Conservation (phyloP, 257 asterid species). For the Solanum phureja region DNA sequence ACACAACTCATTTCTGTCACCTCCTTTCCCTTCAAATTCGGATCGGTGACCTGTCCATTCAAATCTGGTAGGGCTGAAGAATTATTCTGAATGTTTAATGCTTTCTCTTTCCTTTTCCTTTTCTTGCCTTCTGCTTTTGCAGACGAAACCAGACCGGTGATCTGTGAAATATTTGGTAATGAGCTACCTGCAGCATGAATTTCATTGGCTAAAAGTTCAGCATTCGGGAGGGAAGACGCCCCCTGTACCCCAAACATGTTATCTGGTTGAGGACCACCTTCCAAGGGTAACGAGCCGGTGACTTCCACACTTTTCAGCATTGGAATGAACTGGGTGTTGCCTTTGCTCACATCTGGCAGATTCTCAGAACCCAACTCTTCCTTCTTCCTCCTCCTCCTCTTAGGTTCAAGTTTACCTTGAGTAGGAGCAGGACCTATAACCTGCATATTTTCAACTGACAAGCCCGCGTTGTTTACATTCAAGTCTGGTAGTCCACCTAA, state of each 20-base stretch:
- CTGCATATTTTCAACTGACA: slow-evolving; percentile 21
- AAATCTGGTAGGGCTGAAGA: slow-evolving; percentile 55
- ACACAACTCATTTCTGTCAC: slow-evolving; percentile 12
- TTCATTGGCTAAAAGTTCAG: slow-evolving; percentile 6
- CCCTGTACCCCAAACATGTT: not conserved
- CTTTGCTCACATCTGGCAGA: slow-evolving; percentile 3
- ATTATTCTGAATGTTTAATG: not conserved
- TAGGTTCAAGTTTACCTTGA: slow-evolving; percentile 14
- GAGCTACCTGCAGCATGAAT: slow-evolving; percentile 11
- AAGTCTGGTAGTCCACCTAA: slow-evolving; percentile 28
- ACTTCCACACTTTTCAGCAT: slow-evolving; percentile 12
- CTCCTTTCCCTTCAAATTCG: slow-evolving; percentile 9
- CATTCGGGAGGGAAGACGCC: slow-evolving; percentile 2
- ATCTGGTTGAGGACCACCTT: not conserved
- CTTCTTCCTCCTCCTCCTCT: slow-evolving; percentile 2
- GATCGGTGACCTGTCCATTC: slow-evolving; percentile 34
- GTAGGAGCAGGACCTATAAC: slow-evolving; percentile 19
- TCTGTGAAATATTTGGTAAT: slow-evolving; percentile 5
- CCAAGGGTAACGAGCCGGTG: slow-evolving; percentile 7
- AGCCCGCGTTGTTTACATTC: slow-evolving; percentile 19
- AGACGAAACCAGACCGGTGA: slow-evolving; percentile 6
- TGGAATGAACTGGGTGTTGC: slow-evolving; percentile 12
- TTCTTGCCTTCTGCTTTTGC: slow-evolving; percentile 21
- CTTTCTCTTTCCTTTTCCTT: slow-evolving; percentile 32
- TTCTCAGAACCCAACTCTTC: slow-evolving; percentile 12